Evolutionary conservation across 345 rosid genomes (phyloP).

Genomic region (Sisymbrium altissimum): DNA sequence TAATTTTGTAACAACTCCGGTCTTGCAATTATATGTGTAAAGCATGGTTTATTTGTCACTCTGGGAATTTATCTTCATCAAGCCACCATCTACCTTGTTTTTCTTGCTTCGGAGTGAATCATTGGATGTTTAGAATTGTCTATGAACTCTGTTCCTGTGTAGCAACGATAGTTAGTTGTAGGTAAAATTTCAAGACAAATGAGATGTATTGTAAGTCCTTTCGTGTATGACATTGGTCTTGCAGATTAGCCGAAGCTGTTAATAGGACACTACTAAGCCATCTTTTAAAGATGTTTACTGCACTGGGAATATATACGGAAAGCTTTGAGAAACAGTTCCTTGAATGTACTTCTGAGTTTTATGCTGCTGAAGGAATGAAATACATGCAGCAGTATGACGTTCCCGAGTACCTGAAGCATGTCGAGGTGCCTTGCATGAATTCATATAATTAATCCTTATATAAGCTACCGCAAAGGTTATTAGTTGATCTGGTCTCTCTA

Average conservation of each 20-base stretch:
- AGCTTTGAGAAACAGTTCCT: conserved; percentile 95
- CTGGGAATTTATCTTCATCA: neutral
- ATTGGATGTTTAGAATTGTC: neutral
- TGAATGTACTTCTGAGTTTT: conserved; percentile 89
- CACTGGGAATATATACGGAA: conserved; percentile 90
- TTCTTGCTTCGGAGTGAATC: neutral
- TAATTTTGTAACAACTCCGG: conserved; percentile 26
- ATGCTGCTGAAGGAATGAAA: conserved; percentile 96
- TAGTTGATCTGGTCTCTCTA: conserved; percentile 13
- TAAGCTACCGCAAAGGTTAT: neutral
- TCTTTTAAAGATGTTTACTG: conserved; percentile 97
- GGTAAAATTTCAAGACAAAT: neutral
- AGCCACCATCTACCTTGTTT: neutral
- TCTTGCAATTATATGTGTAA: neutral
- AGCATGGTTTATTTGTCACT: neutral
- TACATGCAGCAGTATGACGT: conserved; percentile 98
- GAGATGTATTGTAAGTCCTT: neutral
- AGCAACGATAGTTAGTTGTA: neutral
- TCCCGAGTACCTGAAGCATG: conserved; percentile 96
- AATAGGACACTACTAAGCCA: conserved; percentile 84
- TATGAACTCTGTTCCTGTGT: neutral
- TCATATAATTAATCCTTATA: neutral
- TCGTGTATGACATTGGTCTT: conserved; percentile 21
- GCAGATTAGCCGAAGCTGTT: conserved; percentile 90
- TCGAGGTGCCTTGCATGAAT: conserved; percentile 59